Base-by-base conservation (phyloP, 108 stramenopile genomes). In the Epithemia pelagica region DNA sequence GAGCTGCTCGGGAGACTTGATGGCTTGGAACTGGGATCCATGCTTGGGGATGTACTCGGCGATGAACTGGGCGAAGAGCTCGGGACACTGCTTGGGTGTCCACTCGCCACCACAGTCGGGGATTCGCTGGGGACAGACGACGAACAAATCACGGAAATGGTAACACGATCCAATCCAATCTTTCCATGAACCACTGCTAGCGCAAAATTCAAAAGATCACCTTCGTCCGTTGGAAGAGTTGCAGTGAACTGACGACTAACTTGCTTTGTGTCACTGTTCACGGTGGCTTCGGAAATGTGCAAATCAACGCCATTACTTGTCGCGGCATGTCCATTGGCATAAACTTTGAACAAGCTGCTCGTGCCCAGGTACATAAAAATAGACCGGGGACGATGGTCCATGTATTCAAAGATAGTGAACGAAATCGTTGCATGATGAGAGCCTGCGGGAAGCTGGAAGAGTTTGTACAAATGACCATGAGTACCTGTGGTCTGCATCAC, bases 51-150 rank as follows among this genome's bases (percentile, higher is more conserved):
- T 1, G 32, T 24, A 21, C 32, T 63, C 21, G 62, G 62, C 2
- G 62, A n/a, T 10, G 30, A 21, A 2, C 32, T 33, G 20, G 62
- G 62, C 30, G 22, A 37, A 8, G 62, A 32, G 19, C 62, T 63
- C 2, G 62, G 62, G 2, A n/a, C 24, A 2, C 21, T 2, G 25
- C 62, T 63, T 32, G 62, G 62, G 7, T n/a, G 2, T 21, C 22
- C 29, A 32, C 62, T 63, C 21, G 62, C 32, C 20, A 2, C 24
- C 10, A 22, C 20, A 2, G 30, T 63, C 32, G 62, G 62, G 62
- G 37, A 8, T n/a, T 15, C 19, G 21, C 32, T 37, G 32, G 62
- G 62, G 8, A 2, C 32, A 20, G 62, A 33, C 5, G 37, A 46
- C 10, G 10, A 10, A 15, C 37, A 46, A 15, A 10, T 10, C 37